Conservation (phyloP, 495 filamentous ascomycete species). For the Trichocladium uniseriatum region DNA sequence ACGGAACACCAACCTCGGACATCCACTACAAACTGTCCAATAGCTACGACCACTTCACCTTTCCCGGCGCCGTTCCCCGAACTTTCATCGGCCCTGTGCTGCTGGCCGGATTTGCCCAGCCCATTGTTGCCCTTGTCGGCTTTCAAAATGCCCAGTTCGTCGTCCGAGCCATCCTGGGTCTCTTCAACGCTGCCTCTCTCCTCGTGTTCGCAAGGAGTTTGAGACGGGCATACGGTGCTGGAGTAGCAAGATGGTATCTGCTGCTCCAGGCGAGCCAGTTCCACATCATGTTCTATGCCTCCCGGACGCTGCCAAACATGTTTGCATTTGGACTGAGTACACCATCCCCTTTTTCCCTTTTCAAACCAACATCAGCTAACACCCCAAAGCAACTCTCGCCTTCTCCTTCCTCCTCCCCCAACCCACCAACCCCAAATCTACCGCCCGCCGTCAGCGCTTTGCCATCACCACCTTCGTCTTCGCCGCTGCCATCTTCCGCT, state of each 20-base stretch:
- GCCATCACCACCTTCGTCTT: conserved; percentile 69
- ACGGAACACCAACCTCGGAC: conserved; percentile 59
- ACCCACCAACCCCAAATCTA: conserved; percentile 22
- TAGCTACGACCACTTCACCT: conserved; percentile 83
- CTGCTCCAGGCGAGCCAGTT: conserved; percentile 81
- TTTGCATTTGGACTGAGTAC: conserved; percentile 81
- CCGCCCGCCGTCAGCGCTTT: conserved; percentile 35
- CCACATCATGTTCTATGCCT: conserved; percentile 89
- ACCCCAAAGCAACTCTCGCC: conserved; percentile 53
- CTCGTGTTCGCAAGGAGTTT: conserved; percentile 54
- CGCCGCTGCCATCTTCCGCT: conserved; percentile 79
- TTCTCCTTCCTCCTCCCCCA: conserved; percentile 59
- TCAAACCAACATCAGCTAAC: neutral
- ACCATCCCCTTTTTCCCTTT: conserved; percentile 13
- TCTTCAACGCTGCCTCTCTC: conserved; percentile 65
- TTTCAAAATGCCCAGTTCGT: conserved; percentile 38
- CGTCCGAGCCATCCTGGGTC: conserved; percentile 70
- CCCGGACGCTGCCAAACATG: conserved; percentile 88
- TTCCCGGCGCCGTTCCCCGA: conserved; percentile 83
- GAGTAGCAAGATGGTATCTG: conserved; percentile 70
- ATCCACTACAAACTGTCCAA: conserved; percentile 38
- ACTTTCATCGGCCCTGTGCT: conserved; percentile 75
- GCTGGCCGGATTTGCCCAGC: conserved; percentile 59
- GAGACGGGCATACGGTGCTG: conserved; percentile 56
- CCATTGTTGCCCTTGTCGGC: conserved; percentile 44